Conservation (phyloP, 192 early-diverging fungal species). For the Irineochytrium annulatum region DNA sequence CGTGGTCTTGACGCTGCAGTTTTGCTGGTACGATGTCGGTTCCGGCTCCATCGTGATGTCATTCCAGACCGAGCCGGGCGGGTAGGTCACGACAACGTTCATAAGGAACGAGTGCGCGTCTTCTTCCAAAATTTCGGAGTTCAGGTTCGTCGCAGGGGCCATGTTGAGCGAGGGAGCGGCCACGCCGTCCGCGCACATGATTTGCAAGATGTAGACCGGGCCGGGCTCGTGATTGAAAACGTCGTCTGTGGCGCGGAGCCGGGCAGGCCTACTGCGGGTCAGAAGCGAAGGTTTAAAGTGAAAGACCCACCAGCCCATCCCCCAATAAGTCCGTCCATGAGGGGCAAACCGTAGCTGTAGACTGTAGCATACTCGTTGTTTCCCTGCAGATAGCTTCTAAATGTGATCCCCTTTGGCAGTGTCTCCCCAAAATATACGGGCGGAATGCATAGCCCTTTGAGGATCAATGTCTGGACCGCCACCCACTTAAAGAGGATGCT, state of each 20-base stretch:
- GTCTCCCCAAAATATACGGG: neutral
- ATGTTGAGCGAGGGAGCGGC: neutral
- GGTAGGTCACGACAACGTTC: neutral
- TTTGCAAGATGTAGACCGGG: constrained; percentile 12
- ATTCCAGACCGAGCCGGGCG: constrained; percentile 6
- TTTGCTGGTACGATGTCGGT: neutral
- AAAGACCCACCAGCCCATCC: constrained; percentile 6
- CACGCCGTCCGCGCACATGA: constrained; percentile 13
- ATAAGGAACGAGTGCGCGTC: constrained; percentile 1
- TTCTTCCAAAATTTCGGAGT: neutral
- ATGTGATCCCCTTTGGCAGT: constrained; percentile 9
- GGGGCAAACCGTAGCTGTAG: constrained; percentile 18
- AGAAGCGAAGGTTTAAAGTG: too few relatives aligned
- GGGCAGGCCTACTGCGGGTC: too few relatives aligned
- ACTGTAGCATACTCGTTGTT: constrained; percentile 9
- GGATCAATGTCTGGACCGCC: neutral
- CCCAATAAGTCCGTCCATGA: constrained; percentile 13
- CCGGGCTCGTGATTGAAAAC: constrained; percentile 7
- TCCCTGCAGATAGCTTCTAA: constrained; percentile 6
- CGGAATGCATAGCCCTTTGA: constrained; percentile 1
- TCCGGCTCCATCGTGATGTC: neutral
- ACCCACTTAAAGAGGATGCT: constrained; percentile 10
- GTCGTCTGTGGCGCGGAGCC: neutral
- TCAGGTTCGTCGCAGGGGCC: neutral
- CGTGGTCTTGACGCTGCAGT: constrained; percentile 1